Evolutionary conservation across 805 yeast genomes (phyloP).

Genomic region (Priceomyces fermenticarens): DNA sequence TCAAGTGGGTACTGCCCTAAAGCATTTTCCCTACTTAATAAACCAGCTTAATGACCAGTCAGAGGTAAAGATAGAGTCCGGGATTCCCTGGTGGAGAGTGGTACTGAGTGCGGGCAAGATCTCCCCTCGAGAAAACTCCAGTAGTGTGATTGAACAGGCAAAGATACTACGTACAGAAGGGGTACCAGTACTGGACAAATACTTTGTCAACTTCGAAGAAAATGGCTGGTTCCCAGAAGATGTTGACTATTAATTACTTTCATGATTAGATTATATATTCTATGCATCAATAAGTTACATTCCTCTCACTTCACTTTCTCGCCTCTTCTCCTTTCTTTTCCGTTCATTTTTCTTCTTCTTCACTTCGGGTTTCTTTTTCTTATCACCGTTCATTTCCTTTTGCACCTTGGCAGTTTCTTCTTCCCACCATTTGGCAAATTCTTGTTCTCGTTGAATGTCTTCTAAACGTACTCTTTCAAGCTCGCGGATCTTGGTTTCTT

Average conservation of each 20-base stretch:
- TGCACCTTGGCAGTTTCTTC: conserved; percentile 71
- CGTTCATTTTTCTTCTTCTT: neutral
- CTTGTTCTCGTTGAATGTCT: conserved; percentile 78
- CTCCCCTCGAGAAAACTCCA: conserved; percentile 45
- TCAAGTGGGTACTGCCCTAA: conserved; percentile 71
- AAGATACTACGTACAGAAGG: conserved; percentile 46
- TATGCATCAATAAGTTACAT: neutral
- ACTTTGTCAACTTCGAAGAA: conserved; percentile 39
- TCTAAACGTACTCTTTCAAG: conserved; percentile 46
- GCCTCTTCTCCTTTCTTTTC: conserved; percentile 3
- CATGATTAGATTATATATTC: neutral
- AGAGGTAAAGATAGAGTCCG: conserved; percentile 14
- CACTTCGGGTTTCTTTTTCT: neutral
- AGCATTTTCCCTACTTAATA: conserved; percentile 33
- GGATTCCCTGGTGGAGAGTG: conserved; percentile 83
- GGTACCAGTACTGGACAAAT: conserved; percentile 31
- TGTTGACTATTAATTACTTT: conserved; percentile 16
- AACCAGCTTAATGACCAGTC: conserved; percentile 20
- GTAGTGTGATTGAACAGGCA: conserved; percentile 47
- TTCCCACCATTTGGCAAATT: conserved; percentile 86
- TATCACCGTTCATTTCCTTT: conserved; percentile 19
- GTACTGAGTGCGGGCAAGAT: conserved; percentile 62
- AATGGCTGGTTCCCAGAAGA: conserved; percentile 74
- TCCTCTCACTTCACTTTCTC: neutral
- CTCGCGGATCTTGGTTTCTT: conserved; percentile 26